phyloP scores from a whole-genome alignment of 2,329 filamentous ascomycete genomes.

The Aspergillus vadensis region DNA sequence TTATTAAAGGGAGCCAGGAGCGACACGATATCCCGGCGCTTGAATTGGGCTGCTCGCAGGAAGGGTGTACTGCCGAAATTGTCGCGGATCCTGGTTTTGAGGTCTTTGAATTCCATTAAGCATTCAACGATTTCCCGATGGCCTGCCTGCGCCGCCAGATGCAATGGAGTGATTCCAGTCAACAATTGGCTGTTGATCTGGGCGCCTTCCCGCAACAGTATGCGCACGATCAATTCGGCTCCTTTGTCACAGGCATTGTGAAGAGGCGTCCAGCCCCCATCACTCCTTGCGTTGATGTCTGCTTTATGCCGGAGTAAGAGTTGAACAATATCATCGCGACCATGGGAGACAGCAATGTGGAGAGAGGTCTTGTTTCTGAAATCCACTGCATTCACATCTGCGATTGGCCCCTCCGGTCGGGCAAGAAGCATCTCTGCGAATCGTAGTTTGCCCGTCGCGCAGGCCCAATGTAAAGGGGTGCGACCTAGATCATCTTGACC shows the following conservation, averaged over 20 bases:
- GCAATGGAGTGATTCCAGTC: slow-evolving; percentile 43
- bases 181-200: slow-evolving; percentile 42
- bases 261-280: slow-evolving; percentile 56
- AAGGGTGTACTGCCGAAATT: slow-evolving; percentile 46
- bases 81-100: slow-evolving; percentile 38
- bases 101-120: slow-evolving; percentile 34
- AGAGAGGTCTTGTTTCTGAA: slow-evolving; percentile 49
- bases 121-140: slow-evolving; percentile 41
- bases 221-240: slow-evolving; percentile 46
- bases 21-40: slow-evolving; percentile 39
- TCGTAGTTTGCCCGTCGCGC: slow-evolving; percentile 56
- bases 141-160: slow-evolving; percentile 44
- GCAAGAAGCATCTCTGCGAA: slow-evolving; percentile 53
- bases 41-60: slow-evolving; percentile 43
- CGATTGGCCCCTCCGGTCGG: slow-evolving; percentile 34
- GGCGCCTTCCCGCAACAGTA: slow-evolving; percentile 44
- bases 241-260: slow-evolving; percentile 58
- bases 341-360: slow-evolving; percentile 53
- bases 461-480: slow-evolving; percentile 61
- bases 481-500: slow-evolving; percentile 51
- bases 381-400: slow-evolving; percentile 48
- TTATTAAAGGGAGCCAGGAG: slow-evolving; percentile 43
- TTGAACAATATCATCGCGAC: slow-evolving; percentile 38
- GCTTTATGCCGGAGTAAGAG: slow-evolving; percentile 50
- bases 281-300: slow-evolving; percentile 50